A percentile compares a stretch with the other conserved stretches of the same genome.
Conservation (phyloP, 352 stramenopile genomes). For the Globisporangium alternatum region DNA sequence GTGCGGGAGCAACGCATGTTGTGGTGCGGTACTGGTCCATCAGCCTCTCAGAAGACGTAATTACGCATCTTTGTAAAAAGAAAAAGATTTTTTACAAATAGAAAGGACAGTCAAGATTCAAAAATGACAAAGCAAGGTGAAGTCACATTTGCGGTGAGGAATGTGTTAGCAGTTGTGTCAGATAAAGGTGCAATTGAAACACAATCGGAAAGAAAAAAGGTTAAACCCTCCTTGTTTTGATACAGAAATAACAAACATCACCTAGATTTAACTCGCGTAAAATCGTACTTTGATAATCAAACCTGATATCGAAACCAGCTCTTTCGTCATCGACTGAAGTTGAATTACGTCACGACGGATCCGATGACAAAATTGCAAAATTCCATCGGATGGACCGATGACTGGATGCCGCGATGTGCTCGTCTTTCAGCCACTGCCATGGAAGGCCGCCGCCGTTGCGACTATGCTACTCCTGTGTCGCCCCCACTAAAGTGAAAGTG, state of each 20-base stretch:
- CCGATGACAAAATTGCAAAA: neutral
- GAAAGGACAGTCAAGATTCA: neutral
- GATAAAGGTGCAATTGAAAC: neutral
- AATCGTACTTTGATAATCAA: too few species aligned
- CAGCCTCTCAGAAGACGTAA: neutral
- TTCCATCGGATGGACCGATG: too few species aligned
- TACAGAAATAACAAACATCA: neutral
- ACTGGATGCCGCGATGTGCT: too few species aligned
- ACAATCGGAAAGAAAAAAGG: neutral
- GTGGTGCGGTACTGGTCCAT: neutral
- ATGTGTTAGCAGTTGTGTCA: neutral
- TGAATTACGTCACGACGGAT: neutral
- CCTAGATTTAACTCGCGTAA: too few species aligned
- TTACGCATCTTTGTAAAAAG: constrained; percentile 1
- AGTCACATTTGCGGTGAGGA: neutral
- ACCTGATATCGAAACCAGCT: neutral
- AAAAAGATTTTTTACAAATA: neutral
- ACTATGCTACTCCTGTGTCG: too few species aligned
- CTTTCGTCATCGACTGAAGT: neutral
- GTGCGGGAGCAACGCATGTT: neutral
- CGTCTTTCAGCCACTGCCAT: too few species aligned
- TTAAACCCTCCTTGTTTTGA: neutral
- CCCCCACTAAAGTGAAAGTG: too few species aligned
- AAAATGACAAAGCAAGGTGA: neutral
- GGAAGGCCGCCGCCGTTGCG: too few species aligned